A percentile compares a stretch with the other conserved stretches of the same genome.
Evolutionary conservation across 2,329 filamentous ascomycete genomes (phyloP).

Genomic region (Colletotrichum orbiculare): DNA sequence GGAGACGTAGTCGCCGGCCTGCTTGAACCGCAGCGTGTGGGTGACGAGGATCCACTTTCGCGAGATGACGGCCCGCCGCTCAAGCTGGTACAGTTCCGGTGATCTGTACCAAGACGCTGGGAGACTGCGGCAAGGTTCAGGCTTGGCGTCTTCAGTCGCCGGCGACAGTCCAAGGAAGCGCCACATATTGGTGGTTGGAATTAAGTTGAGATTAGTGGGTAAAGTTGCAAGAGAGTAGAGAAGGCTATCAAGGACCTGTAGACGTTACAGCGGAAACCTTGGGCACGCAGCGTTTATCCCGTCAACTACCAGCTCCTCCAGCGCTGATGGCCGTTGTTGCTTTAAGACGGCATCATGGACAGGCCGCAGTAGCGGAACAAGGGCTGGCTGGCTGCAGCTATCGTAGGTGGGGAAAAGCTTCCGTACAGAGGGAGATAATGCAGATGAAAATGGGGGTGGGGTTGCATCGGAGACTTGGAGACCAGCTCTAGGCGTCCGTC

Average conservation of each 20-base stretch:
- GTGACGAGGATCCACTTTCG: conserved; percentile 46
- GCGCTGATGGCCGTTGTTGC: conserved; percentile 5
- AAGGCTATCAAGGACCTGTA: not conserved
- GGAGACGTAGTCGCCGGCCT: conserved; percentile 37
- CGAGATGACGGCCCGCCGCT: conserved; percentile 53
- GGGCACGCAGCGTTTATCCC: conserved; percentile 14
- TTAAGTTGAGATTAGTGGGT: not conserved
- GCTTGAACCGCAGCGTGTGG: conserved; percentile 38
- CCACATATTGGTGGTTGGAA: conserved; percentile 13
- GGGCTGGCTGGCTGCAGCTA: not conserved
- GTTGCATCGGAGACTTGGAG: conserved; percentile 4
- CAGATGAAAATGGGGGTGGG: conserved; percentile 30
- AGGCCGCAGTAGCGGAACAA: not conserved
- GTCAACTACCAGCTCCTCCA: not conserved
- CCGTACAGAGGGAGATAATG: not conserved
- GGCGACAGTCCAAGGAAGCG: conserved; percentile 28
- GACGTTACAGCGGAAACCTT: conserved; percentile 5
- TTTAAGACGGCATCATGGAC: conserved; percentile 8
- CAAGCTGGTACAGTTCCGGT: conserved; percentile 52
- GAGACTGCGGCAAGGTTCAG: conserved; percentile 37
- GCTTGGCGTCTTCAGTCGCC: conserved; percentile 1
- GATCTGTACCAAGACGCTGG: conserved; percentile 41
- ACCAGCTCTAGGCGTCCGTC: not conserved
- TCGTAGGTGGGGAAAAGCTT: conserved; percentile 26
- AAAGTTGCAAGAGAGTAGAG: conserved; percentile 6